These are phyloP conservation scores for Circinella umbellata DNA, from an alignment of 371 early-diverging fungal genomes.

Conservation along the genomic window DNA sequence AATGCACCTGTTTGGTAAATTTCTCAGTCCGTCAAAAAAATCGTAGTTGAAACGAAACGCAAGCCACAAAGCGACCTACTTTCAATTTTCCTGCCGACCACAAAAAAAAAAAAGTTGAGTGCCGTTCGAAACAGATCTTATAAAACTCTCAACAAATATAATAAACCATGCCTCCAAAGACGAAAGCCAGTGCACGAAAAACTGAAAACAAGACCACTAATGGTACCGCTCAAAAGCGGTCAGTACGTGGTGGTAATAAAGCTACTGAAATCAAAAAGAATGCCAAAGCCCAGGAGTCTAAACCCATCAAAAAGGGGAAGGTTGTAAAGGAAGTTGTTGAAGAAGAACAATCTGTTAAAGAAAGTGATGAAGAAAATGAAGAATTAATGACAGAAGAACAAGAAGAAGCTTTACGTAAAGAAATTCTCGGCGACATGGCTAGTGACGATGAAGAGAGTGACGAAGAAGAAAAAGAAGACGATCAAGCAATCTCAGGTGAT, in stretches of 20 bases:
- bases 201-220: conserved; percentile 9
- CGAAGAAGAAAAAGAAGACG: conserved; percentile 26
- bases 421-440: conserved; percentile 53
- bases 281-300: neutral
- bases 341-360: conserved; percentile 11
- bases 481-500: conserved; percentile 40
- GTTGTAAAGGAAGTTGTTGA: conserved; percentile 11
- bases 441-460: conserved; percentile 51
- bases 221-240: neutral
- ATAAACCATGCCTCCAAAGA: neutral
- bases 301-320: conserved; percentile 9
- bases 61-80: neutral
- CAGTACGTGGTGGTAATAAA: conserved; percentile 7
- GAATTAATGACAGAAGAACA: conserved; percentile 49
- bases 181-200: conserved; percentile 6
- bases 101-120: neutral
- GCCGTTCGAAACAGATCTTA: neutral
- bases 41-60: neutral
- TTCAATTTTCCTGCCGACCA: neutral
- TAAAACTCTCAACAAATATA: neutral
- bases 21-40: neutral
- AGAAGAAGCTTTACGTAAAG: conserved; percentile 45
- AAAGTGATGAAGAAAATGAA: conserved; percentile 32
- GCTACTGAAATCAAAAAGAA: conserved; percentile 20
- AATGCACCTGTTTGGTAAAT: too few relatives aligned